Base-by-base conservation (phyloP, 2,329 filamentous ascomycete species). In the Neospermospora avenae region DNA sequence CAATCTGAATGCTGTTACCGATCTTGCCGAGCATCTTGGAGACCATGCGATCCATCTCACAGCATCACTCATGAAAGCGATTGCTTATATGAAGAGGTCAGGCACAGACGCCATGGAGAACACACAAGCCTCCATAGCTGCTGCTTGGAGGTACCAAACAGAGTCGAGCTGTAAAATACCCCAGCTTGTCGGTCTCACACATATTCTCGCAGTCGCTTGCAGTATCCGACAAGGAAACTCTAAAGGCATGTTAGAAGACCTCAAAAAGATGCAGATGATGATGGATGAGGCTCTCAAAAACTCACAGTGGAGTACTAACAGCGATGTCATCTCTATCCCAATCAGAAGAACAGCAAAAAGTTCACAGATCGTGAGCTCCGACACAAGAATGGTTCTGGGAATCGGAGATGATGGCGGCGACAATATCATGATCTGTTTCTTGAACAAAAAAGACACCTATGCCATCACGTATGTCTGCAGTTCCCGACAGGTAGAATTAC, bases 111-210 rank as follows among this genome's bases (percentile, higher is more conserved):
- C 83, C 61, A 76, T 88, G n/a, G 85, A 89, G 63, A 82, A 87
- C 60, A 85, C 90, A 34, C 88, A 91, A 68, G 80, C 82, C 46
- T 89, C 89, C 55, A 82, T 93, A 65, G 89, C 90, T n/a, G 82
- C 87, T 54, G 88, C 86, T 5, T 80, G 87, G 60, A 90, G 87
- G 66, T 82, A 87, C 57, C 90, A 93, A 70, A 77, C 89, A 11
- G 83, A 89, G 41, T 78, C 82, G 1, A 79, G 81, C n/a, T 78
- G 83, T 57, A 78, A 81, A 45, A 81, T 91, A 41, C 83, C 85
- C 5, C 88, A 90, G 67, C 79, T 92, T 16, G 81, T 85, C 57
- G 79, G 86, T 1, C 72, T 93, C 53, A 79, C 86, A 13, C 79
- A 89, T 56, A 79, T 89, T 48, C 77, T 92, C 18, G 89, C 93